Conservation (phyloP, 768 basidiomycete genomes). For the Serendipita vermifera region DNA sequence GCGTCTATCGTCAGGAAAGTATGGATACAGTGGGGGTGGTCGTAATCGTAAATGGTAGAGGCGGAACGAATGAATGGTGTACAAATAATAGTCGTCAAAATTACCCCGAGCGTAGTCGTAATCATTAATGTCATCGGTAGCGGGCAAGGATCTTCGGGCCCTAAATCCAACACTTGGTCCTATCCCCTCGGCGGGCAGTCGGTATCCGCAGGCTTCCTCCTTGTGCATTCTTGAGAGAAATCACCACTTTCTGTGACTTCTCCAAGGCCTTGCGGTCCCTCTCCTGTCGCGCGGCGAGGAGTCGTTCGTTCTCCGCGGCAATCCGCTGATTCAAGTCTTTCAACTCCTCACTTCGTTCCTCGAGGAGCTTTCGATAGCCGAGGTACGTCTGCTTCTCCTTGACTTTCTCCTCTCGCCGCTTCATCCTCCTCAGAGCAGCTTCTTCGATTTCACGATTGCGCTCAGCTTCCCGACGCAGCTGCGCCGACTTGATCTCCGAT, state of each 20-base stretch:
- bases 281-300: not conserved
- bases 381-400: not conserved
- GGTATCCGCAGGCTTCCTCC: not conserved
- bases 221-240: too few species aligned
- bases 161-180: not conserved
- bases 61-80: too few species aligned
- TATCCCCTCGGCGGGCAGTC: not conserved
- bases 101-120: too few species aligned
- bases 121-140: too few species aligned
- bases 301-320: not conserved
- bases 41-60: too few species aligned
- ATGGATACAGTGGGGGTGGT: too few species aligned
- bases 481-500: slow-evolving; percentile 5
- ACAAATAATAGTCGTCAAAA: too few species aligned
- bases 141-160: too few species aligned
- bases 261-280: not conserved
- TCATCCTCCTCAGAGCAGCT: not conserved
- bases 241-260: not conserved
- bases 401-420: slow-evolving; percentile 1
- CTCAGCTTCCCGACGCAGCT: slow-evolving; percentile 2
- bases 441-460: slow-evolving; percentile 1
- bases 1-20: too few species aligned
- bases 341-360: slow-evolving; percentile 2
- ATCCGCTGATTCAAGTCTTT: not conserved
- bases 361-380: slow-evolving; percentile 3